Evolutionary conservation across 805 yeast species (phyloP), one percentile per base, ranked within the genome.

Genomic region (Metschnikowia lachancei): DNA sequence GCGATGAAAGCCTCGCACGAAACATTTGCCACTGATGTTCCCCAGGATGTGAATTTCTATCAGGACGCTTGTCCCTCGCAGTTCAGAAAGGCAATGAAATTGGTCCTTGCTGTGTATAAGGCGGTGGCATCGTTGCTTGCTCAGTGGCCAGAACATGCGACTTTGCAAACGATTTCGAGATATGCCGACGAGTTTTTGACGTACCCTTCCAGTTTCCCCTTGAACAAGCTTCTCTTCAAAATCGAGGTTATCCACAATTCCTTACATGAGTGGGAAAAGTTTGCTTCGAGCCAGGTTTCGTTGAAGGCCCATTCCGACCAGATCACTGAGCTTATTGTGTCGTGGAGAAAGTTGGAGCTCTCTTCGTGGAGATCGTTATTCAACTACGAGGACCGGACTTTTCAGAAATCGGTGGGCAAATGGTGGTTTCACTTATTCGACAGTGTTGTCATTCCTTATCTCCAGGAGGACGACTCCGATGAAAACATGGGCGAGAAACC

Each of bases 391-490:
- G 85, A 81, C 41, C 52, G 57, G 14, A 65, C 66, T 0, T 57
- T 77, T 16, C 73, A 75, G 46, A 70, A 69, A 38, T 71, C 65
- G 6, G 66, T 83, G 39, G 89, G 95, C 18, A 81, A 81, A 53
- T 90, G 96, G 94, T 92, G 97, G 95, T 94, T 83, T 68, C 81
- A 90, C 60, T 70, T 94, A 40, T 94, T 84, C 60, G 98, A 94
- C 61, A 80, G 83, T 9, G 76, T 90, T n/a, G 68, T 86, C 32
- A 60, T 83, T 13, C 81, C 82, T 4, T 58, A 67, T 6, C 64
- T 81, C 7, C 47, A 36, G n/a, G 49, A 40, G 3, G 44, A 38
- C 10, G 47, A 50, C 13, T 50, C 39, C 7, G 40, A 29, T 9
- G 45, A 39, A 32, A 63, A 70, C 13, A 70, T 65, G 10, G 75